Percentiles rank a stretch among this genome's conserved stretches.
Evolutionary conservation across 495 filamentous ascomycete species (phyloP).

Genomic region (Gamarada debralockiae): DNA sequence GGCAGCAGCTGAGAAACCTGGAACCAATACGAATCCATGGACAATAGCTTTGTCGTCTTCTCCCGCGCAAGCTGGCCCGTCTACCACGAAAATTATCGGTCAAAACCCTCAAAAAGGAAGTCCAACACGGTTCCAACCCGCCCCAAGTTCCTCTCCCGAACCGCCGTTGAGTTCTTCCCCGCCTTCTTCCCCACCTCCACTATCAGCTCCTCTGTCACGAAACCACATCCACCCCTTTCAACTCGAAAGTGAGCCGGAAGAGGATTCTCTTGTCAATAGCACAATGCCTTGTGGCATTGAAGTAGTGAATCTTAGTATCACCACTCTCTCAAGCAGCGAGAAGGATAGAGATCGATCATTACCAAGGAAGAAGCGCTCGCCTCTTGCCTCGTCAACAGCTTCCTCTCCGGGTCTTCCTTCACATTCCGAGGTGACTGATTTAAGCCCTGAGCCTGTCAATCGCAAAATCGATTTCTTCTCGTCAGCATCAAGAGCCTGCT

Average conservation of each 20-base stretch:
- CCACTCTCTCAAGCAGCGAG: neutral
- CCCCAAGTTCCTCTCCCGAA: neutral
- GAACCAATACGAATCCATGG: conserved; percentile 21
- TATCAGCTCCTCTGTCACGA: neutral
- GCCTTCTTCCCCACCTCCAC: neutral
- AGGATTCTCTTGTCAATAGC: neutral
- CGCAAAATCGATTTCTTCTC: neutral
- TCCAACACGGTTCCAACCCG: neutral
- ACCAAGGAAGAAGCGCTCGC: neutral
- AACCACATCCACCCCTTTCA: neutral
- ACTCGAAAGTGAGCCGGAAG: neutral
- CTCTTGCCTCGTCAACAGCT: neutral
- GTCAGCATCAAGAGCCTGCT: neutral
- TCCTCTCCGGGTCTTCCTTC: neutral
- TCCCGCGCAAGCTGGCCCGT: neutral
- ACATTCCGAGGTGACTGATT: neutral
- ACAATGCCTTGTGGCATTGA: neutral
- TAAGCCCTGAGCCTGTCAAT: neutral
- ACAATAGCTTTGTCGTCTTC: neutral
- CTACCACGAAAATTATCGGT: conserved; percentile 4
- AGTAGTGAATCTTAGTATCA: no score
- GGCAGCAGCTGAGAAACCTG: neutral
- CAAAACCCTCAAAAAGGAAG: neutral
- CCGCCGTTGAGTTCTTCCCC: neutral
- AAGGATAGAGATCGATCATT: neutral